phyloP scores from a whole-genome alignment of 208 protist species.

The Herpetomonas samuelpessoai region DNA sequence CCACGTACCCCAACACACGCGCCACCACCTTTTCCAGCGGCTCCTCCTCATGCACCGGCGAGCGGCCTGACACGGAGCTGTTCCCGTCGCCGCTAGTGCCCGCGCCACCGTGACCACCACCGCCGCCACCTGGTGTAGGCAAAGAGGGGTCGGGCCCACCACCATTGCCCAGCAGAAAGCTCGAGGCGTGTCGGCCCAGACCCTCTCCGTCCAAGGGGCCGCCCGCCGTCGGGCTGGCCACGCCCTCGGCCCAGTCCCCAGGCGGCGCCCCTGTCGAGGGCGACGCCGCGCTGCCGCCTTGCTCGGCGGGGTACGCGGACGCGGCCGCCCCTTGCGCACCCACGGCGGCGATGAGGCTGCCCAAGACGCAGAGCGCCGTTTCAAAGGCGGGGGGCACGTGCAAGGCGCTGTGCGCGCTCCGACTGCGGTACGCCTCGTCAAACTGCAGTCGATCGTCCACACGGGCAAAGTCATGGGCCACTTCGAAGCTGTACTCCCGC shows the following conservation, averaged over 20 bases:
- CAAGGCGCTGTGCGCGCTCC: slow-evolving; percentile 23
- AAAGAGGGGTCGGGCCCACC: not conserved
- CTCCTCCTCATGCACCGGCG: slow-evolving; percentile 26
- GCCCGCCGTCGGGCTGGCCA: too few species aligned
- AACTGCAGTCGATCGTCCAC: slow-evolving; percentile 34
- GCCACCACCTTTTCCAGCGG: slow-evolving; percentile 36
- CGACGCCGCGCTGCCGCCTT: not conserved
- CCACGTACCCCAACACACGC: slow-evolving; percentile 66
- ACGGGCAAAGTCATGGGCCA: slow-evolving; percentile 49
- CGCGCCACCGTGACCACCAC: not conserved
- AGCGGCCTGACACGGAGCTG: not conserved
- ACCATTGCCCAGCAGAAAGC: not conserved
- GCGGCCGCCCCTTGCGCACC: not conserved
- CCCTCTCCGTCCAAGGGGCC: not conserved
- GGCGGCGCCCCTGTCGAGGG: not conserved
- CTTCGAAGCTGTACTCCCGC: slow-evolving; percentile 80
- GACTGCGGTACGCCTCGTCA: slow-evolving; percentile 32
- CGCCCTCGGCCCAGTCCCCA: too few species aligned
- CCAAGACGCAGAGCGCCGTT: slow-evolving; percentile 34
- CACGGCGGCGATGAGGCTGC: slow-evolving; percentile 26
- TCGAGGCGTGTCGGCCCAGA: not conserved
- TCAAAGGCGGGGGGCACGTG: slow-evolving; percentile 39
- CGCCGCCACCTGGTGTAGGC: not conserved
- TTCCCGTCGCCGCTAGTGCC: not conserved
- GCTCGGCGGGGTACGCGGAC: not conserved